Base-by-base conservation (phyloP, 768 basidiomycete genomes). In the Hypsizygus marmoreus region DNA sequence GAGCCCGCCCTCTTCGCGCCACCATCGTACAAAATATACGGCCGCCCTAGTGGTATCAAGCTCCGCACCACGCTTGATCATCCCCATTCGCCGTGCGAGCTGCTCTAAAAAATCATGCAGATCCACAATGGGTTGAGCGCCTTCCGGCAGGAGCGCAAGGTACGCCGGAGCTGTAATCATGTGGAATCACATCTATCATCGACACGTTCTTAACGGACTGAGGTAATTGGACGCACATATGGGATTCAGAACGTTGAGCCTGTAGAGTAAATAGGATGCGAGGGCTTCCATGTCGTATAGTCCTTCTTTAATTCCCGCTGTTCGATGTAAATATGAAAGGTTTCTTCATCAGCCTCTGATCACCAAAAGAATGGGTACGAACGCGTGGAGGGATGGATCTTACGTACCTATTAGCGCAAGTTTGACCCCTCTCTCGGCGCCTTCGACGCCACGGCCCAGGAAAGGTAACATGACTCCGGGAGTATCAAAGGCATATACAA, bases 401-500 rank as follows among this genome's bases (percentile, higher is more conserved):
- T 66, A 73, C 87, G 65, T 73, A 91, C 95, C 90, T 33, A 97
- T 97, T 47, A 97, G 70, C 37, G 92, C 95, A 16, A 97, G 80
- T 66, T 95, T 97, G 42, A 97, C 77, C 9, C 91, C 95, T 59
- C 91, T 77, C 66, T 99, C 97, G 40, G 91, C 86, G 13, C 93
- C 95, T 52, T 77, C 77, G 43, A 80, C 75, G 4, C 97, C 97
- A 47, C 74, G 80, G 1, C 97, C 97, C 23, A 98, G 77, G 69
- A 88, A 98, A 9, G 94, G 92, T 32, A 97, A 74, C 95, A 98
- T 98, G 36, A 98, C 90, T 2, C 97, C 97, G 2, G 97, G 97
- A 7, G 91, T 85, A 72, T 99, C 97, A 58, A 86, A 93, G 4
- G 97, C 89, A 70, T 98, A 98, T 9, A 97, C 86, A 6, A 82